phyloP scores from a whole-genome alignment of 2,329 filamentous ascomycete genomes.

The Talaromyces atroroseus region DNA sequence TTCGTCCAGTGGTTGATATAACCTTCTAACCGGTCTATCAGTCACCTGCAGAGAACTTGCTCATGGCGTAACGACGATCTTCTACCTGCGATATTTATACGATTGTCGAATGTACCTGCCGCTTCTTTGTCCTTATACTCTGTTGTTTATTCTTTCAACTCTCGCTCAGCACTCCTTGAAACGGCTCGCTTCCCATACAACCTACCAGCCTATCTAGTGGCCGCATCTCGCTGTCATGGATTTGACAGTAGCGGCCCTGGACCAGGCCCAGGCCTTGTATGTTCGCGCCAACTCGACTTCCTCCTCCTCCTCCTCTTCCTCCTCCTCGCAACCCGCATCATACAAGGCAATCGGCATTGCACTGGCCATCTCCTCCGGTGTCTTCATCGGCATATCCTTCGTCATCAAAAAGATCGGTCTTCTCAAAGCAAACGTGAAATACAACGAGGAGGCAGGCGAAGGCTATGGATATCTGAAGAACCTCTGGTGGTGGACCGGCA shows the following conservation, averaged over 20 bases:
- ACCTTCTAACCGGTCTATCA: no score
- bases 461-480: slow-evolving; percentile 98
- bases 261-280: slow-evolving; percentile 40
- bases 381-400: slow-evolving; percentile 93
- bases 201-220: slow-evolving; percentile 18
- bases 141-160: no score
- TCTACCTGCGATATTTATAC: no score
- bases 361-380: slow-evolving; percentile 77
- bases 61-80: no score
- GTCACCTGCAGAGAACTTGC: no score
- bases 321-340: slow-evolving; percentile 43
- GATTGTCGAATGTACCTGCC: no score
- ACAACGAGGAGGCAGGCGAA: slow-evolving; percentile 90
- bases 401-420: slow-evolving; percentile 92
- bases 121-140: no score
- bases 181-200: background rate
- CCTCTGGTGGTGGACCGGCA: slow-evolving; percentile 87
- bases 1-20: no score
- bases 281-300: slow-evolving; percentile 29
- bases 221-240: slow-evolving; percentile 36
- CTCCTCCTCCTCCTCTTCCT: background rate
- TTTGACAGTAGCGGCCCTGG: slow-evolving; percentile 31
- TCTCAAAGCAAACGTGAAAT: slow-evolving; percentile 89
- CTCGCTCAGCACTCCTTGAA: slow-evolving; percentile 5
- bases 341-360: slow-evolving; percentile 86